phyloP scores from a whole-genome alignment of 2,329 filamentous ascomycete genomes.

The Fusarium agapanthi region DNA sequence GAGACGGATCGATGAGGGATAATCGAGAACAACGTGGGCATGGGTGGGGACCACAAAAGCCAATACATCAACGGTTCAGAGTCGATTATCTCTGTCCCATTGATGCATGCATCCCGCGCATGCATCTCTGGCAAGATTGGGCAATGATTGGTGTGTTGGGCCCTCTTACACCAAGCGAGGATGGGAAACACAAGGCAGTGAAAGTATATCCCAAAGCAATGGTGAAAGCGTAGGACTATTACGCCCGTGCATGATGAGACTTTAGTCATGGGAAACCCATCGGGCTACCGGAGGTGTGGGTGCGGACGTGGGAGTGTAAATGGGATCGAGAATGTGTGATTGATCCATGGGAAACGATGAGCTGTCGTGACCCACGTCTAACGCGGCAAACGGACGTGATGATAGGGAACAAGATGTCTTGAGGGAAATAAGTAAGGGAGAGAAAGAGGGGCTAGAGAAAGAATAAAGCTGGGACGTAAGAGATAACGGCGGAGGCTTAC shows the following conservation, averaged over 20 bases:
- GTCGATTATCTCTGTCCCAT: slow-evolving; percentile 10
- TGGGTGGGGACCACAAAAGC: slow-evolving; percentile 31
- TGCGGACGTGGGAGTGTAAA: slow-evolving; percentile 18
- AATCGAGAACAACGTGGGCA: slow-evolving; percentile 25
- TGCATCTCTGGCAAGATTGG: slow-evolving; percentile 24
- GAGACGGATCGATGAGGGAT: slow-evolving; percentile 37
- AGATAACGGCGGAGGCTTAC: slow-evolving; percentile 12
- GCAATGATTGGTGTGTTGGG: slow-evolving; percentile 13
- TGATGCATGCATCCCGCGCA: slow-evolving; percentile 44
- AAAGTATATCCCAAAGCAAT: neutral
- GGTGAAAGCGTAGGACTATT: slow-evolving; percentile 21
- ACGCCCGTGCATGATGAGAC: slow-evolving; percentile 15
- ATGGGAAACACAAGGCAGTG: neutral
- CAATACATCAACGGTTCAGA: slow-evolving; percentile 7
- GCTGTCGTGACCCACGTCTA: slow-evolving; percentile 30
- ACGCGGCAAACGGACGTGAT: slow-evolving; percentile 14
- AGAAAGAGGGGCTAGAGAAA: neutral
- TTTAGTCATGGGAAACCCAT: slow-evolving; percentile 40
- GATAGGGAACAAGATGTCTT: neutral
- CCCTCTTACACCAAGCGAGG: neutral
- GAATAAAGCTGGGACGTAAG: neutral
- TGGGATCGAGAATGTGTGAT: slow-evolving; percentile 4
- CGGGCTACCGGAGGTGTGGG: slow-evolving; percentile 27
- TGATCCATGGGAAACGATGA: slow-evolving; percentile 8
- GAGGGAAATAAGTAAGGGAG: neutral